phyloP scores from a whole-genome alignment of 2,329 filamentous ascomycete species.

The Hypoxylon sp. region DNA sequence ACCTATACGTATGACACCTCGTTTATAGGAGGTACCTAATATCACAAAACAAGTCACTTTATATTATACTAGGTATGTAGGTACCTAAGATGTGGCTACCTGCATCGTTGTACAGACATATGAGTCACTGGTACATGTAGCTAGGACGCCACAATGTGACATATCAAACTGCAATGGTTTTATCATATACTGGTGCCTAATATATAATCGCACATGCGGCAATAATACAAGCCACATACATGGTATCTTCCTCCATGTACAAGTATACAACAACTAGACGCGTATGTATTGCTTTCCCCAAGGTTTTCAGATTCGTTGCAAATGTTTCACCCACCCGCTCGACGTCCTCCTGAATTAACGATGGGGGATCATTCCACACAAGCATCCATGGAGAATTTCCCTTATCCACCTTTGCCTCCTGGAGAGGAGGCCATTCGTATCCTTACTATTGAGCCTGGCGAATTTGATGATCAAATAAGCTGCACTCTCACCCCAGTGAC shows the following conservation, averaged over 20 bases:
- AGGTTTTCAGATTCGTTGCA: neutral
- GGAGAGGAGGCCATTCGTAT: conserved; percentile 31
- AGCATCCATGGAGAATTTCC: conserved; percentile 1
- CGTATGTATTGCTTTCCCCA: too few relatives aligned
- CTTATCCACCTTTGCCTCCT: conserved; percentile 10
- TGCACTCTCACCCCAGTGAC: conserved; percentile 38
- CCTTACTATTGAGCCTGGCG: conserved; percentile 41
- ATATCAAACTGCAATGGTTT: neutral
- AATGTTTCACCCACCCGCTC: neutral
- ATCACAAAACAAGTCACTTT: too few relatives aligned
- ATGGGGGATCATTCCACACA: neutral
- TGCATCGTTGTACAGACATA: neutral
- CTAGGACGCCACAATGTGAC: neutral
- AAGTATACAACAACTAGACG: too few relatives aligned
- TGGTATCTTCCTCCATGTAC: too few relatives aligned
- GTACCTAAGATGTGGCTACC: too few relatives aligned
- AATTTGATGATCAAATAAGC: conserved; percentile 37
- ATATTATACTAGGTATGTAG: too few relatives aligned
- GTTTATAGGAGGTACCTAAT: neutral
- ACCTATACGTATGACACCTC: too few relatives aligned
- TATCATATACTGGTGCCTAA: neutral
- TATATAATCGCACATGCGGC: neutral
- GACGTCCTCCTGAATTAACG: neutral
- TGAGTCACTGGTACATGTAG: neutral
- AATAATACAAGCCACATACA: neutral